phyloP scores from a whole-genome alignment of 805 yeast genomes.

The Candida takata region DNA sequence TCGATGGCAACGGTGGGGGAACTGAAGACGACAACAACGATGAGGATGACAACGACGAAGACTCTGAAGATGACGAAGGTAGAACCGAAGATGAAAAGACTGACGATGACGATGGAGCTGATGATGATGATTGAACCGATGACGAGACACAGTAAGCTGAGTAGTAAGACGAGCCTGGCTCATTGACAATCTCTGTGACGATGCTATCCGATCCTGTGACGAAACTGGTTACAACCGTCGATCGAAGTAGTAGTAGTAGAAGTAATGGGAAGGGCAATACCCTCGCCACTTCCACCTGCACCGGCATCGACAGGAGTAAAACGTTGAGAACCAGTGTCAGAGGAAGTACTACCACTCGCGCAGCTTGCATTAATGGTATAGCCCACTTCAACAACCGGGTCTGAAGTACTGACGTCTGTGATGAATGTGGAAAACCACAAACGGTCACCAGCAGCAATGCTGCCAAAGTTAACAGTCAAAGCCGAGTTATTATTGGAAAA shows the following conservation, averaged over 20 bases:
- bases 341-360: background rate
- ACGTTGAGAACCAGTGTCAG: background rate
- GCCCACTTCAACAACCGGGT: background rate
- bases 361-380: background rate
- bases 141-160: background rate
- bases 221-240: slow-evolving; percentile 9
- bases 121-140: background rate
- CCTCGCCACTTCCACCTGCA: slow-evolving; percentile 8
- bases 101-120: too few relatives aligned
- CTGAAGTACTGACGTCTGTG: background rate
- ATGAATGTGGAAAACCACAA: slow-evolving; percentile 7
- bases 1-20: too few relatives aligned
- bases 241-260: slow-evolving; percentile 2
- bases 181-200: background rate
- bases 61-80: too few relatives aligned
- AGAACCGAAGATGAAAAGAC: too few relatives aligned
- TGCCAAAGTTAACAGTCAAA: slow-evolving; percentile 4
- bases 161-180: background rate
- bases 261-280: slow-evolving; percentile 4
- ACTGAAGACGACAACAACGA: background rate
- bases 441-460: slow-evolving; percentile 6
- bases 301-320: slow-evolving; percentile 3
- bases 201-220: slow-evolving; percentile 7
- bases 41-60: too few relatives aligned
- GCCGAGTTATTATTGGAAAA: too few relatives aligned